phyloP scores from a whole-genome alignment of 2,329 filamentous ascomycete species.

The Botrytis elliptica region DNA sequence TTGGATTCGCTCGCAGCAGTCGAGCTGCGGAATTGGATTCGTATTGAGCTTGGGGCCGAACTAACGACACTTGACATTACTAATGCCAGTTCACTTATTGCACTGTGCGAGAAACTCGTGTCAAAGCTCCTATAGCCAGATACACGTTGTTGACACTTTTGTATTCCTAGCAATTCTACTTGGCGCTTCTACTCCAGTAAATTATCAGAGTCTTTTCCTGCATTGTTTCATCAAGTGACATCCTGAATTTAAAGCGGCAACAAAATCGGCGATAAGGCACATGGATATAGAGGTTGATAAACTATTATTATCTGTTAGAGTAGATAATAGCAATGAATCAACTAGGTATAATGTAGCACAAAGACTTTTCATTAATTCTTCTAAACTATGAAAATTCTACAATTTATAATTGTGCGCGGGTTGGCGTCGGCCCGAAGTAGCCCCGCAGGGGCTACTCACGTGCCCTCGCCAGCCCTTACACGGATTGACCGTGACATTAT shows the following conservation, averaged over 20 bases:
- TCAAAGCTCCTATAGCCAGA: background rate
- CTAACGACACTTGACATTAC: background rate
- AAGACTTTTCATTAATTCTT: too few species aligned
- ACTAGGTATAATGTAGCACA: too few species aligned
- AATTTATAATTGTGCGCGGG: too few species aligned
- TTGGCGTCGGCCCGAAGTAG: too few species aligned
- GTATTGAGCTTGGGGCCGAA: constrained; percentile 40
- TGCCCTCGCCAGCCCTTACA: too few species aligned
- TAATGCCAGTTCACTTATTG: background rate
- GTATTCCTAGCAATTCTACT: background rate
- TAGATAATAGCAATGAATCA: too few species aligned
- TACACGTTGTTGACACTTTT: background rate
- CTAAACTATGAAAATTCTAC: too few species aligned
- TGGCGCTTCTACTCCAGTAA: background rate
- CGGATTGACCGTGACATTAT: too few species aligned
- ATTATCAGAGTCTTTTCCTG: background rate
- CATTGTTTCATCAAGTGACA: background rate
- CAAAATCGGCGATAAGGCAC: background rate
- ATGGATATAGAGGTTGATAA: too few species aligned
- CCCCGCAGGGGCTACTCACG: too few species aligned
- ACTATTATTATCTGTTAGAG: too few species aligned
- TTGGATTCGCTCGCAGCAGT: constrained; percentile 54
- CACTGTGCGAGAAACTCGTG: background rate
- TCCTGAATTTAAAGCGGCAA: background rate
- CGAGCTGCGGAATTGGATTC: constrained; percentile 50